Conservation (phyloP, 768 basidiomycete genomes). For the Serendipita sp. region DNA sequence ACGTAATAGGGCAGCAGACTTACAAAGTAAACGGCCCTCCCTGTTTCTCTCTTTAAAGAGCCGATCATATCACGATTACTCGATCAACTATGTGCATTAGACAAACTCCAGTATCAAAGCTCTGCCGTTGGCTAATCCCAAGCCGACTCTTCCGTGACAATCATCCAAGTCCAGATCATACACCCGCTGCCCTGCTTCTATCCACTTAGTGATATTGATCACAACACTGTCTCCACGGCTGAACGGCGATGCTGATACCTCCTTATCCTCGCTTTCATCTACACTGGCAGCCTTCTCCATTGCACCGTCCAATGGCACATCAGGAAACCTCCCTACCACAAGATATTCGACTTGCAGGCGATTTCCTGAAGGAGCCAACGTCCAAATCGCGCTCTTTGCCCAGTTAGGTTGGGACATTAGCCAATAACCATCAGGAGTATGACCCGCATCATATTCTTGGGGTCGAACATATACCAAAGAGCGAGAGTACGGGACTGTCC, state of each 20-base stretch:
- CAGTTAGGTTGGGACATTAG: not conserved
- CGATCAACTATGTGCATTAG: not conserved
- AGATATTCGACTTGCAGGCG: not conserved
- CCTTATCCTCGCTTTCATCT: no score
- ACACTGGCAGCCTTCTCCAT: not conserved
- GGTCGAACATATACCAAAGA: not conserved
- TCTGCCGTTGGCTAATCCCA: not conserved
- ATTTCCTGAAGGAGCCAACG: not conserved
- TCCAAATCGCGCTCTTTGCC: not conserved
- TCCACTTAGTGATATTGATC: not conserved
- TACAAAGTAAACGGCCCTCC: no score
- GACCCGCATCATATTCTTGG: not conserved
- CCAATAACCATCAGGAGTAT: not conserved
- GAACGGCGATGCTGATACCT: not conserved
- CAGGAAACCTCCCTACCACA: not conserved
- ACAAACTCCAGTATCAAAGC: constrained; percentile 5
- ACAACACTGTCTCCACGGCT: not conserved
- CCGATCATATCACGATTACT: no score
- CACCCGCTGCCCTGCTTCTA: not conserved
- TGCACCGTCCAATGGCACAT: not conserved
- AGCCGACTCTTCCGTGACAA: not conserved
- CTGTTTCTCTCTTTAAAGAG: no score
- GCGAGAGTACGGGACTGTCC: not conserved
- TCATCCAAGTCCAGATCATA: constrained; percentile 1
- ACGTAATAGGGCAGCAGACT: no score